Conservation (phyloP, 495 filamentous ascomycete species). For the Xylaria acuta region DNA sequence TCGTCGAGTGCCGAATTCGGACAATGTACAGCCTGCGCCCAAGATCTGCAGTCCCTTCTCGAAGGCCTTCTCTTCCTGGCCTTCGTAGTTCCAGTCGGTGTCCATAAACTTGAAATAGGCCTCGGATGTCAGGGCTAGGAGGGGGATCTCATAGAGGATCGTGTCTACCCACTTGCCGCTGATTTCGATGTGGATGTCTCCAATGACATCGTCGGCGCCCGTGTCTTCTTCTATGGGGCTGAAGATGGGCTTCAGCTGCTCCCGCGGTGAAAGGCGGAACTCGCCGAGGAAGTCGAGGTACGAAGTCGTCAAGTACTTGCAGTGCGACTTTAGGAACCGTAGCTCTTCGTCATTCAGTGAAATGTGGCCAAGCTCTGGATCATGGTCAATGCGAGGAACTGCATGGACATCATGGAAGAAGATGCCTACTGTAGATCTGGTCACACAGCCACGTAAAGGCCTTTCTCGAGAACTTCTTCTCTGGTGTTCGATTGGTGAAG, state of each 20-base stretch:
- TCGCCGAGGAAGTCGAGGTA: slow-evolving; percentile 82
- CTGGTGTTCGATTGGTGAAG: slow-evolving; percentile 92
- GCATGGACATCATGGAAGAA: neutral
- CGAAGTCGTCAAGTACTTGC: slow-evolving; percentile 76
- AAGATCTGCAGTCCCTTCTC: slow-evolving; percentile 79
- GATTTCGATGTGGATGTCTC: slow-evolving; percentile 74
- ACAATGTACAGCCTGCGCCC: slow-evolving; percentile 83
- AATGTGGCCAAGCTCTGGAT: slow-evolving; percentile 76
- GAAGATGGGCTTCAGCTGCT: slow-evolving; percentile 80
- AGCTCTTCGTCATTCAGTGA: slow-evolving; percentile 78
- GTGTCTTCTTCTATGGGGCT: slow-evolving; percentile 64
- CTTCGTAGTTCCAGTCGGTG: slow-evolving; percentile 82
- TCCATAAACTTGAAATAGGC: slow-evolving; percentile 97
- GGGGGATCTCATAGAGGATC: slow-evolving; percentile 95
- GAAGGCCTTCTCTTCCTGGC: slow-evolving; percentile 82
- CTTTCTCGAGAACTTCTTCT: slow-evolving; percentile 84
- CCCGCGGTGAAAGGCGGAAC: slow-evolving; percentile 78
- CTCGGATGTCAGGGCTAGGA: slow-evolving; percentile 89
- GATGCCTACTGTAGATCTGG: slow-evolving; percentile 75
- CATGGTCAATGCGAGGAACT: neutral
- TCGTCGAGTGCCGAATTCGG: slow-evolving; percentile 90
- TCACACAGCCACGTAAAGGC: slow-evolving; percentile 85
- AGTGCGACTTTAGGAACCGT: slow-evolving; percentile 75
- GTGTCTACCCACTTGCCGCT: slow-evolving; percentile 91
- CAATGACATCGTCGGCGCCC: slow-evolving; percentile 70